These are phyloP conservation scores for Ziziphus jujuba DNA, from an alignment of 306 rosid genomes.

Conservation along the genomic window DNA sequence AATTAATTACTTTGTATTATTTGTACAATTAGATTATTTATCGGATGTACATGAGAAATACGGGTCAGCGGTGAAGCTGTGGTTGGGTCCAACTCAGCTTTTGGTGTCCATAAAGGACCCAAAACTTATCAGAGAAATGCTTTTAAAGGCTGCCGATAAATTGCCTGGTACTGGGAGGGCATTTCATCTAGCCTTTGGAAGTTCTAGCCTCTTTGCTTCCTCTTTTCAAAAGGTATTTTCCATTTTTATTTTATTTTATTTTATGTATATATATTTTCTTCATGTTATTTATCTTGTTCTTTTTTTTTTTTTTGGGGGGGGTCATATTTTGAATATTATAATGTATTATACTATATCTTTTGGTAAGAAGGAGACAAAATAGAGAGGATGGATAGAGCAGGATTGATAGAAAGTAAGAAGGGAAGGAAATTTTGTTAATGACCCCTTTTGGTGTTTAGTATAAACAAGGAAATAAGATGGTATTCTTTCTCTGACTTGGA, in stretches of 20 bases:
- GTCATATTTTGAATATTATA: background rate
- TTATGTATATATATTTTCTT: background rate
- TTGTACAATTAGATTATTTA: constrained; percentile 52
- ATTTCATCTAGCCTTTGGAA: constrained; percentile 69
- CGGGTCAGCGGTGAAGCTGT: constrained; percentile 74
- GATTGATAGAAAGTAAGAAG: too few species aligned
- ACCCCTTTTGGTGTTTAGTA: too few species aligned
- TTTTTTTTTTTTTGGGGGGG: too few species aligned
- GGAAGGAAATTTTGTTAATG: too few species aligned
- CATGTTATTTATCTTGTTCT: background rate
- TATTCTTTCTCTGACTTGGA: too few species aligned
- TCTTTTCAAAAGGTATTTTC: constrained; percentile 59
- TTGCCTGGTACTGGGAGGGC: constrained; percentile 65
- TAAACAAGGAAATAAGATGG: too few species aligned
- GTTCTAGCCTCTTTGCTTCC: constrained; percentile 71
- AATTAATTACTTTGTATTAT: background rate
- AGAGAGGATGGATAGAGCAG: too few species aligned
- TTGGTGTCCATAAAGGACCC: constrained; percentile 80
- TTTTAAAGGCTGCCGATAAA: constrained; percentile 70
- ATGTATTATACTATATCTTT: too few species aligned
- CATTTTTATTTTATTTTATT: constrained; percentile 7
- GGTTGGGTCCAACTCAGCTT: constrained; percentile 84
- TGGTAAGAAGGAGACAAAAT: too few species aligned
- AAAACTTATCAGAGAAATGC: constrained; percentile 59
- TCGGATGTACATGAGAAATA: constrained; percentile 56